Evolutionary conservation across 768 basidiomycete genomes (phyloP), one percentile per base, ranked within the genome.

Genomic region (Suillus clintonianus): DNA sequence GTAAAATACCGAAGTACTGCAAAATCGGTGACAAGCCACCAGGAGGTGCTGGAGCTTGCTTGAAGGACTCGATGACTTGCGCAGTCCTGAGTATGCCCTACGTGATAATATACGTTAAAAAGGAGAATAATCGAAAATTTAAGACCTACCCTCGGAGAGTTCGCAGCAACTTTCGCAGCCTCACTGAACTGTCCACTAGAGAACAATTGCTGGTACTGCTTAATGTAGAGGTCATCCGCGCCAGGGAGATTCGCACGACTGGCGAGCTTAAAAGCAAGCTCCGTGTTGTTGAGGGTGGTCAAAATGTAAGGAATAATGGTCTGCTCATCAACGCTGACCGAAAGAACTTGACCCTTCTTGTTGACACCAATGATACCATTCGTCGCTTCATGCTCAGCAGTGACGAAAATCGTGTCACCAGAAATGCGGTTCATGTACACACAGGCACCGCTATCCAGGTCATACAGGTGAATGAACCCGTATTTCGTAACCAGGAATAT

Each of bases 371-470:
- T 94, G 77, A 99, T 97, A 81, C 97, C 97, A 72, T 94, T 87
- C 4, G 90, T 89, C 19, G 89, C 86, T 76, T 98, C 96, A 72
- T 98, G 95, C 72, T 98, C 96, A 39, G 97, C 94, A 14, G 97
- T 98, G 51, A 97, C 95, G 75, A 99, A 99, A 75, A 99, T 99
- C 39, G 97, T 99, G 81, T 99, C 97, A 39, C 97, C 97, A 48
- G 94, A 95, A 75, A 99, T 99, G 68, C 97, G 92, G 85, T 99
- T 99, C 97, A 99, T 99, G 83, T 99, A 99, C 64, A 99, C 88
- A 80, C 97, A 99, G 50, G 94, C 90, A 62, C 96, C 97, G 10
- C 95, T 87, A 78, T 99, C 97, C 67, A 99, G 87, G 78, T 99
- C 97, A 78, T 99, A 99, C 15, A 99, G 85, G 77, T 99, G 97